Conservation (phyloP, 2,329 filamentous ascomycete genomes). For the Chrysosphaeria jannelii region DNA sequence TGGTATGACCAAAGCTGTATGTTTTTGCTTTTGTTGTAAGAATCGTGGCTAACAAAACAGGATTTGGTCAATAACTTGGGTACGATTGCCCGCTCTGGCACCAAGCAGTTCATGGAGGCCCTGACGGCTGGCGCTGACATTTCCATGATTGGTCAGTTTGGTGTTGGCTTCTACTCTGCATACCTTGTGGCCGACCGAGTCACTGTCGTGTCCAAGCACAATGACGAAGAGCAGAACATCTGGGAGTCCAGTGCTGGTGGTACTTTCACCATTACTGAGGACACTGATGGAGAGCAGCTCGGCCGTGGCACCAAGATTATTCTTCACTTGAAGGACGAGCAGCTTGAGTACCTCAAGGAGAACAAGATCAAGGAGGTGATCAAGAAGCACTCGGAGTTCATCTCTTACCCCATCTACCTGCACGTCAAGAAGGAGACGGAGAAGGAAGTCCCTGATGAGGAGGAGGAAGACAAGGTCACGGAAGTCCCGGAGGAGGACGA, state of each 20-base stretch:
- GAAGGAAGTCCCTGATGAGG: conserved; percentile 94
- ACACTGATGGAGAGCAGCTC: conserved; percentile 71
- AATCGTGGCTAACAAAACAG: conserved; percentile 12
- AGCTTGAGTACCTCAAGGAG: conserved; percentile 95
- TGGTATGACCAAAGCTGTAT: conserved; percentile 98
- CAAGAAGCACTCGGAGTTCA: conserved; percentile 99
- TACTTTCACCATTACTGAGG: conserved; percentile 76
- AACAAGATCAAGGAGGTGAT: conserved; percentile 99
- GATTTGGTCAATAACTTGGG: conserved; percentile 99
- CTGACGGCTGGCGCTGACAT: conserved; percentile 94
- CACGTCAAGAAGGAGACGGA: conserved; percentile 98
- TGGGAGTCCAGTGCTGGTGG: conserved; percentile 96
- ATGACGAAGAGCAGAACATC: conserved; percentile 99
- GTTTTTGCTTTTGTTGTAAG: no score
- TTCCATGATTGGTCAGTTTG: conserved; percentile 99
- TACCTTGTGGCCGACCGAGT: conserved; percentile 97
- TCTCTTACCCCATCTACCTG: conserved; percentile 99
- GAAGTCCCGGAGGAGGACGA: conserved; percentile 24
- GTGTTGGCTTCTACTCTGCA: conserved; percentile 99
- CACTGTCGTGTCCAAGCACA: conserved; percentile 91
- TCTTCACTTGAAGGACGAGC: conserved; percentile 98
- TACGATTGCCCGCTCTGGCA: conserved; percentile 95
- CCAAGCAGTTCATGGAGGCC: conserved; percentile 99
- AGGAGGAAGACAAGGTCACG: conserved; percentile 32
- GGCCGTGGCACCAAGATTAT: conserved; percentile 95